Percentiles rank a stretch among this genome's conserved stretches.
These are phyloP conservation scores for Geotrichum klebahnii DNA, from an alignment of 1,139 yeast genomes.

Conservation along the genomic window DNA sequence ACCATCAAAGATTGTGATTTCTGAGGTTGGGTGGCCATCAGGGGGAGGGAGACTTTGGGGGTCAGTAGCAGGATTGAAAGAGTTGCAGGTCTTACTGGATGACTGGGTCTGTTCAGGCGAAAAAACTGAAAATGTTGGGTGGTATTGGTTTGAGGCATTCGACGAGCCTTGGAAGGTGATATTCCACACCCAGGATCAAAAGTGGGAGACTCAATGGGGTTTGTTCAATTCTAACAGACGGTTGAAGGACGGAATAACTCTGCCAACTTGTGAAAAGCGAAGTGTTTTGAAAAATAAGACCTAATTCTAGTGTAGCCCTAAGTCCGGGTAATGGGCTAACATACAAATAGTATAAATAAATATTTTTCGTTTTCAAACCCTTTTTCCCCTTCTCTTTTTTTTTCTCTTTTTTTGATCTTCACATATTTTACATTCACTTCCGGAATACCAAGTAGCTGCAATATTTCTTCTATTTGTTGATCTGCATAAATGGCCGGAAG, in stretches of 20 bases:
- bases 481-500: conserved; percentile 39
- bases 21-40: conserved; percentile 74
- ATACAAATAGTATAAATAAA: conserved; percentile 10
- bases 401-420: conserved; percentile 23
- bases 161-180: conserved; percentile 68
- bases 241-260: conserved; percentile 37
- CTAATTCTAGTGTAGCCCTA: neutral
- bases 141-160: conserved; percentile 68
- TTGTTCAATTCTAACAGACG: conserved; percentile 50
- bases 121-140: conserved; percentile 40
- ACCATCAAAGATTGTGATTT: conserved; percentile 42
- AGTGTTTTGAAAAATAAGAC: neutral
- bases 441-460: conserved; percentile 35
- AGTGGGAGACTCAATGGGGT: conserved; percentile 76
- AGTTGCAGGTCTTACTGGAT: conserved; percentile 49
- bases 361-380: conserved; percentile 7
- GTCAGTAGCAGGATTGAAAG: conserved; percentile 48
- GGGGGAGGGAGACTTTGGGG: conserved; percentile 50
- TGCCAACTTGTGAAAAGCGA: conserved; percentile 17
- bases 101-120: conserved; percentile 50
- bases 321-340: conserved; percentile 1
- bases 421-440: conserved; percentile 28
- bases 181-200: conserved; percentile 47
- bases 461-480: conserved; percentile 27
- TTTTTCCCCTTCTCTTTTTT: conserved; percentile 17